Evolutionary conservation across 108 stramenopile genomes (phyloP).

Genomic region (Stephanodiscus minutulus): DNA sequence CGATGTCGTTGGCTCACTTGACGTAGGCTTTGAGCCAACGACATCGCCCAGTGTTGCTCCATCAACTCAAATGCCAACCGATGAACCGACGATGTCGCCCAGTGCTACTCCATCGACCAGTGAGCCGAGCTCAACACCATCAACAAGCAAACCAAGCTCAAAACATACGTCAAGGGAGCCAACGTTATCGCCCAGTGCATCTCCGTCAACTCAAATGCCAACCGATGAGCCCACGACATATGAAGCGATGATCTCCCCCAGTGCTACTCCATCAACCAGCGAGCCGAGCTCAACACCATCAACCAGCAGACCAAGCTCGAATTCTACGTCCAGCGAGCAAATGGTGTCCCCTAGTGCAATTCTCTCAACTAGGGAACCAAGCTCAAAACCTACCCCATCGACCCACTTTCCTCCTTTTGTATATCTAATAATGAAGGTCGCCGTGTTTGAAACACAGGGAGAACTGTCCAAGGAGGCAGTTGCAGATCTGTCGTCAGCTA

Average conservation of each 20-base stretch:
- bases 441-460: not conserved
- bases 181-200: not conserved
- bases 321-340: not conserved
- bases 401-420: not conserved
- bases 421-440: not conserved
- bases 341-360: not conserved
- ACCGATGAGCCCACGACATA: not conserved
- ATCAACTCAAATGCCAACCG: not conserved
- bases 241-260: not conserved
- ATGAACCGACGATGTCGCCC: not conserved
- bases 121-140: not conserved
- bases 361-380: not conserved
- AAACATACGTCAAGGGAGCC: not conserved
- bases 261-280: not conserved
- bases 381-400: not conserved
- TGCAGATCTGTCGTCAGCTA: slow-evolving; percentile 1
- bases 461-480: not conserved
- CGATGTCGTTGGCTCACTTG: no score
- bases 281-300: not conserved
- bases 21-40: not conserved
- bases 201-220: not conserved
- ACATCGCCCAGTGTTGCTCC: not conserved
- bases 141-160: not conserved
- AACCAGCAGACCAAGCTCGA: not conserved
- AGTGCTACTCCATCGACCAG: not conserved